A percentile compares a stretch with the other conserved stretches of the same genome.
These are phyloP conservation scores for Aspergillus sp. DNA, from an alignment of 2,329 filamentous ascomycete species.

Conservation along the genomic window DNA sequence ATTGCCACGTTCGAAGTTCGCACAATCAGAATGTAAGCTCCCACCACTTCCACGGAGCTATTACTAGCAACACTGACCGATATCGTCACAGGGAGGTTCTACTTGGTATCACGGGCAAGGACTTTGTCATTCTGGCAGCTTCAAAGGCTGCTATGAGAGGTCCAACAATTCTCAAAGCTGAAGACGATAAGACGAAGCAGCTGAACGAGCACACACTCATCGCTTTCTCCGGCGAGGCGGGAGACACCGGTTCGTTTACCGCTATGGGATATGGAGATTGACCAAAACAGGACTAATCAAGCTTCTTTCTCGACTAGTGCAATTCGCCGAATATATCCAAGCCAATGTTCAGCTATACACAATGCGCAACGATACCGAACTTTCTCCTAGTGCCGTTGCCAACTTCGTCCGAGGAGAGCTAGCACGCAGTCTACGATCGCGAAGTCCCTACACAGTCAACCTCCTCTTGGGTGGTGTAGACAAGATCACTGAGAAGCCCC, in stretches of 20 bases:
- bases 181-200: slow-evolving; percentile 92
- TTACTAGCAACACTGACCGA: slow-evolving; percentile 23
- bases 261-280: neutral
- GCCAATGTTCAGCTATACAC: slow-evolving; percentile 97
- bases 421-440: slow-evolving; percentile 84
- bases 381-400: slow-evolving; percentile 85
- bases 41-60: slow-evolving; percentile 15
- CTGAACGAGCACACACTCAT: slow-evolving; percentile 94
- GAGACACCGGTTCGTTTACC: slow-evolving; percentile 76
- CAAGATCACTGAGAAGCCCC: slow-evolving; percentile 86
- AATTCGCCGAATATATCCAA: slow-evolving; percentile 99
- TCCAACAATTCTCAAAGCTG: slow-evolving; percentile 90
- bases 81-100: slow-evolving; percentile 80
- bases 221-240: slow-evolving; percentile 94
- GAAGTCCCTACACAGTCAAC: slow-evolving; percentile 96
- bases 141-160: slow-evolving; percentile 99
- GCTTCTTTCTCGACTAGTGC: slow-evolving; percentile 61
- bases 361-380: slow-evolving; percentile 94
- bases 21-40: slow-evolving; percentile 36
- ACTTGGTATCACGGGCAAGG: slow-evolving; percentile 97
- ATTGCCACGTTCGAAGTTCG: neutral
- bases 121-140: slow-evolving; percentile 96
- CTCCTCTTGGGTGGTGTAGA: slow-evolving; percentile 93
- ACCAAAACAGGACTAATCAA: slow-evolving; percentile 19
- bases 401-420: slow-evolving; percentile 94